Evolutionary conservation across 331 rosid genomes (phyloP), one percentile per base, ranked within the genome.

Genomic region (Prunus yedoensis): DNA sequence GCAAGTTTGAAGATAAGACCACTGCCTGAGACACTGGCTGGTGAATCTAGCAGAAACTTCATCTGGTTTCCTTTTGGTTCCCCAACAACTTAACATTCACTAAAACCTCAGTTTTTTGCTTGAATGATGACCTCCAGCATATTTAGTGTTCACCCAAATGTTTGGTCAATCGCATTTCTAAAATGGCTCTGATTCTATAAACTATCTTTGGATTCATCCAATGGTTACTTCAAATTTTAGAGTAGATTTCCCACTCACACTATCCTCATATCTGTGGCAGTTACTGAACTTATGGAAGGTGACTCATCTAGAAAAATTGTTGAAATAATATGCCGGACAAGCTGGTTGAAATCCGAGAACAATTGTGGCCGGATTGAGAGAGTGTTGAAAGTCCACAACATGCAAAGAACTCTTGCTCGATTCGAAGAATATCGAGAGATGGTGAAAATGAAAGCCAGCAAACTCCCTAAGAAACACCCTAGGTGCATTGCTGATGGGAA

Each of bases 271-370:
- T 20, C 15, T 72, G 30, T 46, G 67, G 46, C 93, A 95, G 99
- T 95, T 49, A 92, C 99, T 70, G 99, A 95, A 58, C 97, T 95
- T 51, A 90, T 88, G 85, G 99, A 95, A 78, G 97, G 99, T 1
- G 99, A 95, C 81, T 95, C 99, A 43, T 95, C 99, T 17, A 87
- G 99, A 74, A 95, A 95, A 86, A 95, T 95, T 69, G 99, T 95
- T 45, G 99, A 95, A 80, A 95, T 95, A 70, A 95, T 95, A 80
- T 95, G 99, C 95, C 86, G 93, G 74, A 88, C 99, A 0, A 95
- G 96, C 82, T 92, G 94, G 94, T 79, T 87, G 56, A 95, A 95
- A 78, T 90, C 99, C 2, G 99, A 95, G 74, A 92, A 88, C 83
- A 86, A 88, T 20, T 84, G 91, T 67, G 89, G 96, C 5, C 46